phyloP scores from a whole-genome alignment of 352 stramenopile species.

The Phytophthora melonis region DNA sequence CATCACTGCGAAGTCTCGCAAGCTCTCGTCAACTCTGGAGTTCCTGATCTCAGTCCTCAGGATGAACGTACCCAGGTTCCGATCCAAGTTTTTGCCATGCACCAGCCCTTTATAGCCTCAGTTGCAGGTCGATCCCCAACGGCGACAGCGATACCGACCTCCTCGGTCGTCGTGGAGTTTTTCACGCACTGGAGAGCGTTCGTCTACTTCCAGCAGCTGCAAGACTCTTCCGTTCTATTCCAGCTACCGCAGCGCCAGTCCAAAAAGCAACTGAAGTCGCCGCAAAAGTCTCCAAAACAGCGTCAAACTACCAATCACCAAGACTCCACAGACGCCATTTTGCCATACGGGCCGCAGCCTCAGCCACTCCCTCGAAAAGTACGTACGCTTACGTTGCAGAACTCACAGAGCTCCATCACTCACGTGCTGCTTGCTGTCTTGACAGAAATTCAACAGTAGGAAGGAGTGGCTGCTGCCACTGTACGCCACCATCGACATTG shows the following conservation, averaged over 20 bases:
- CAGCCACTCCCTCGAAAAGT: slow-evolving; percentile 38
- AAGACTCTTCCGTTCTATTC: slow-evolving; percentile 49
- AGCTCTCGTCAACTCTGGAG: slow-evolving; percentile 38
- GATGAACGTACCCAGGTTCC: background rate
- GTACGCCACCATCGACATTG: slow-evolving; percentile 51
- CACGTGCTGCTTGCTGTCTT: background rate
- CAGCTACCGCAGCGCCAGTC: slow-evolving; percentile 13
- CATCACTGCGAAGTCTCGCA: slow-evolving; percentile 32
- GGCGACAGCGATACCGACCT: background rate
- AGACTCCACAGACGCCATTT: slow-evolving; percentile 4
- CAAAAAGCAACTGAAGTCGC: slow-evolving; percentile 26
- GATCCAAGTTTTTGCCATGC: slow-evolving; percentile 24
- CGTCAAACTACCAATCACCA: slow-evolving; percentile 3
- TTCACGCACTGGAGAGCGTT: slow-evolving; percentile 64
- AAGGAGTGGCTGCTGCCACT: slow-evolving; percentile 62
- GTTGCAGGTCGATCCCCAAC: background rate
- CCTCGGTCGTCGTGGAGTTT: slow-evolving; percentile 39
- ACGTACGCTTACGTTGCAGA: background rate
- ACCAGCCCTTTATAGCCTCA: slow-evolving; percentile 7
- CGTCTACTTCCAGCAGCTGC: slow-evolving; percentile 60
- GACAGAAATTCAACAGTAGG: slow-evolving; percentile 52
- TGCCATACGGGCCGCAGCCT: slow-evolving; percentile 25
- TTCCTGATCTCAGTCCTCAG: slow-evolving; percentile 32
- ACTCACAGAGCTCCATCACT: background rate
- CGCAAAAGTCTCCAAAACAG: slow-evolving; percentile 4